Percentiles rank a stretch among this genome's conserved stretches.
Evolutionary conservation across 2,329 filamentous ascomycete species (phyloP).

Genomic region (Aspergillus cejpii): DNA sequence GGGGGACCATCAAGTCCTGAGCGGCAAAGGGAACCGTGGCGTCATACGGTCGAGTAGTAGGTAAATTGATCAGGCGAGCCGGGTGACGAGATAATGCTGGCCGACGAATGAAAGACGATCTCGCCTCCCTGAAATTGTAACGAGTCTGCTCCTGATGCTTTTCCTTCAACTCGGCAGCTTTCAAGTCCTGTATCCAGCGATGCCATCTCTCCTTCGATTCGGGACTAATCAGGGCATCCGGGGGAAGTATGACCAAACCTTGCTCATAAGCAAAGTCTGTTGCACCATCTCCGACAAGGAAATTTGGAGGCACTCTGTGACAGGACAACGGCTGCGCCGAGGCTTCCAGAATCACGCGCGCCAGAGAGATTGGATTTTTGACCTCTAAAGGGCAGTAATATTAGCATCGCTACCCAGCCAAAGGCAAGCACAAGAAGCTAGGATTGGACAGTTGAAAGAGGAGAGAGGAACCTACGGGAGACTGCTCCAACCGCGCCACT

Average conservation of each 20-base stretch:
- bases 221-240: constrained; percentile 72
- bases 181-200: constrained; percentile 68
- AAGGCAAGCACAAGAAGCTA: not conserved
- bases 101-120: constrained; percentile 18
- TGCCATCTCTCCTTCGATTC: constrained; percentile 71
- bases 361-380: constrained; percentile 84
- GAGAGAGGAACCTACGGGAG: constrained; percentile 56
- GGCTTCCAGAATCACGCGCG: constrained; percentile 71
- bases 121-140: constrained; percentile 17
- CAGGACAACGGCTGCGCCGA: constrained; percentile 73
- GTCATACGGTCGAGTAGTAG: not conserved
- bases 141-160: constrained; percentile 21
- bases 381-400: constrained; percentile 42
- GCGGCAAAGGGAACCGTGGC: not conserved
- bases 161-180: constrained; percentile 51
- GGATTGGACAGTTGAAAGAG: not conserved
- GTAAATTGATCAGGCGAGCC: constrained; percentile 8
- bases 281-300: constrained; percentile 80
- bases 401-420: not conserved
- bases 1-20: not conserved
- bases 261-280: constrained; percentile 77
- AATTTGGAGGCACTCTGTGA: constrained; percentile 82
- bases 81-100: constrained; percentile 18
- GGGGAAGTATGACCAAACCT: constrained; percentile 64
- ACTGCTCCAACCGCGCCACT: constrained; percentile 92